These are phyloP conservation scores for Chondrus crispus DNA, from an alignment of 23 red algal species.

Conservation along the genomic window DNA sequence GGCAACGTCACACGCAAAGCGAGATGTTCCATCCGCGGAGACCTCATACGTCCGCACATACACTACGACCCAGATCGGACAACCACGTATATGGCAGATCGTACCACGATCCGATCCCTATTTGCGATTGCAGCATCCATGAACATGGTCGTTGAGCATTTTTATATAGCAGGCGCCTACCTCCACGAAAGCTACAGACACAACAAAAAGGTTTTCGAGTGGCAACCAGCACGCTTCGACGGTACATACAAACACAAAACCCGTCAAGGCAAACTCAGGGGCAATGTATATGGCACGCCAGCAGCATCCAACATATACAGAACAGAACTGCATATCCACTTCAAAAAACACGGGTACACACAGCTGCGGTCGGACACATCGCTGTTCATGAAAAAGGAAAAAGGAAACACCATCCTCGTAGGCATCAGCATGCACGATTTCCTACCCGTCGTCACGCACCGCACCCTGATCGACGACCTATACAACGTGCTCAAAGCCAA, in stretches of 20 bases:
- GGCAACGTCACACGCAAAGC: background rate
- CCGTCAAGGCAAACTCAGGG: background rate
- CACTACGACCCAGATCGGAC: background rate
- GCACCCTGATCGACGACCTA: background rate
- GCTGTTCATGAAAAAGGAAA: background rate
- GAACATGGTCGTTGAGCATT: background rate
- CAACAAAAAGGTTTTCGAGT: background rate
- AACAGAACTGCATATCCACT: background rate
- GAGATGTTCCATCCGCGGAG: background rate
- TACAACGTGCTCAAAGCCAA: background rate
- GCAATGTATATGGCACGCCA: background rate
- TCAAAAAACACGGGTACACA: background rate
- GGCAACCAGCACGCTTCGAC: background rate
- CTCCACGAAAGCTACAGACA: conserved; percentile 1
- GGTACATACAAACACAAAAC: background rate
- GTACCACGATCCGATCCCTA: background rate
- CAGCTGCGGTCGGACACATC: background rate
- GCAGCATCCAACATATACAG: background rate
- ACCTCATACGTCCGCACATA: background rate
- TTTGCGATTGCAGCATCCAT: background rate
- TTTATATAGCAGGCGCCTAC: conserved; percentile 16
- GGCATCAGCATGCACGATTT: background rate
- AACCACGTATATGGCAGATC: background rate
- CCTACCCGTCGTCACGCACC: background rate
- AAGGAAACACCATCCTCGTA: background rate